Percentiles rank a stretch among this genome's conserved stretches.
Conservation (phyloP, 2,329 filamentous ascomycete species). For the Chrysosporium queenslandicum region DNA sequence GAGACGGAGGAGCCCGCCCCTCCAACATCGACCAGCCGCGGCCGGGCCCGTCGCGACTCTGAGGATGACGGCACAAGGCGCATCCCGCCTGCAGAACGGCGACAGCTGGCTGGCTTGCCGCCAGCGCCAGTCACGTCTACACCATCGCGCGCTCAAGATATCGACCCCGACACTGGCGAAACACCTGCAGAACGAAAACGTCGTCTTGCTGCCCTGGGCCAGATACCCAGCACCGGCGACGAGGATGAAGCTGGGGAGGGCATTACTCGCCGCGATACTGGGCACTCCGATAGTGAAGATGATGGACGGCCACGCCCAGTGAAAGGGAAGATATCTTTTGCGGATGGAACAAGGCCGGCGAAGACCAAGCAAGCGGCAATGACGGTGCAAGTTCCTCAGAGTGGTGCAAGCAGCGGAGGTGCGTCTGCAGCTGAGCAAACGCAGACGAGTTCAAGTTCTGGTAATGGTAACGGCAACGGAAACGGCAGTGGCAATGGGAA, state of each 20-base stretch:
- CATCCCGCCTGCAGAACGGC: conserved; percentile 29
- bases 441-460: conserved; percentile 1
- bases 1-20: conserved; percentile 3
- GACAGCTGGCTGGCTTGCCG: conserved; percentile 11
- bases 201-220: conserved; percentile 37
- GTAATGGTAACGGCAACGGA: conserved; percentile 13
- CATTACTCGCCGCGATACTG: conserved; percentile 17
- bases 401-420: neutral
- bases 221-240: conserved; percentile 24
- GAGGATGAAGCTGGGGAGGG: conserved; percentile 24
- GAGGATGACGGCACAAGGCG: conserved; percentile 37
- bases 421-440: conserved; percentile 4
- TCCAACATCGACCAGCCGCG: conserved; percentile 1
- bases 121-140: neutral
- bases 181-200: conserved; percentile 40
- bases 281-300: conserved; percentile 23
- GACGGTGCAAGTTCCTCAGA: conserved; percentile 1
- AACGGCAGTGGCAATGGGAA: conserved; percentile 15
- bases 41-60: conserved; percentile 25
- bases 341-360: conserved; percentile 25
- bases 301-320: conserved; percentile 20
- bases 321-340: conserved; percentile 28
- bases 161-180: conserved; percentile 28
- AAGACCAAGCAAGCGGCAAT: conserved; percentile 18
- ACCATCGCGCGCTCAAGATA: neutral